Evolutionary conservation across 2,329 filamentous ascomycete genomes (phyloP), one percentile per base, ranked within the genome.

Genomic region (Alternaria metachromatica): DNA sequence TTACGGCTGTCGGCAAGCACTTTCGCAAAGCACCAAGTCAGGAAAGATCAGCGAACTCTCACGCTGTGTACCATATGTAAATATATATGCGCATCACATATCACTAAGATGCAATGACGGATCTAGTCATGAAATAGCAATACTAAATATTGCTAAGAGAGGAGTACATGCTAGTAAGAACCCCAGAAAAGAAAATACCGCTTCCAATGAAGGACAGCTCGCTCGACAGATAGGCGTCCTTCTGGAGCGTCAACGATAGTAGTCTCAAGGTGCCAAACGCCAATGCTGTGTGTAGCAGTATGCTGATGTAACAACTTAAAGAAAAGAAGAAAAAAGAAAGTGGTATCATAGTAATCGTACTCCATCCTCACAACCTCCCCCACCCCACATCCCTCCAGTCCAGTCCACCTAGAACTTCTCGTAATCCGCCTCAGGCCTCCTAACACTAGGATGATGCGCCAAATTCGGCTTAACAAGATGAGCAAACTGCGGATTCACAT

Each of bases 381-480:
- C 11, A 6, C 5, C 23, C 21, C 12, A 23, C 28, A 30, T 23
- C 6, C 33, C 12, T 18, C 2, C 21, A 54, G 37, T 9, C 9
- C 25, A 28, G 43, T 11, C 6, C 25, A 30, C 44, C 43, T 64
- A 78, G 53, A 78, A 68, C 68, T 73, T 77, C 48, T 74, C 70
- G 23, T 67, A 76, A 26, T 77, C 72, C 4, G 62, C 69, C 64
- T 78, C 76, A 0, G 72, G 70, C 33, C 77, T 68, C 55, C 76
- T 64, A 18, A 72, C 63, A 30, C 77, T 79, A 2, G 69, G 87
- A 82, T 89, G 87, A 70, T 88, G 82, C 4, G 87, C 85, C 58
- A 86, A 78, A 69, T 89, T 83, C 3, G 88, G 88, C 68, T 84
- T 81, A 51, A 84, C 80, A 44, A 88, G 84, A 69, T 86, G 84